Evolutionary conservation across 1,284 basidiomycete species (phyloP), one percentile per base, ranked within the genome.

Genomic region (Inonotus obliquus): DNA sequence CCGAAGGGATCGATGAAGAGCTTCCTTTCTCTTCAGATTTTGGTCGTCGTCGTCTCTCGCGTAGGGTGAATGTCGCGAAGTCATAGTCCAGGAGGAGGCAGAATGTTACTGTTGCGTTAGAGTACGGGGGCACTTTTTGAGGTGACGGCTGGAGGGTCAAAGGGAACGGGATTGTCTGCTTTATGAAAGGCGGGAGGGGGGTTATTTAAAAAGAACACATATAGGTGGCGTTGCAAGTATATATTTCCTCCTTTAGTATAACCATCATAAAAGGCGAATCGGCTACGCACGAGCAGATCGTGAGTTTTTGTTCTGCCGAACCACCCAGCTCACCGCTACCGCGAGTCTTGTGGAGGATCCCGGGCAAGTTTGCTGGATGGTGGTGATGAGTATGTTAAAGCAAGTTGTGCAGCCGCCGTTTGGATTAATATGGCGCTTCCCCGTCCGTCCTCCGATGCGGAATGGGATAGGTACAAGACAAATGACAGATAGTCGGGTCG

Each of bases 161-260:
- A 54, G 52, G 44, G 39, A 21, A n/a, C 19, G 51, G 57, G 48
- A 21, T 25, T 29, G 58, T 63, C 25, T 57, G 37, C 48, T 45
- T 53, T 39, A 37, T 51, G 35, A 54, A 29, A 17, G 29, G 39
- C 27, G n/a, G 51, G 35, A 21, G 44, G 48, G n/a, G 21, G 35
- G 48, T 56, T 56, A 41, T 60, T 60, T 60, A 44, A 60, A 60
- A 49, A 45, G 51, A 32, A 47, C 23, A 29, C 37, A 44, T 39
- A 21, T 59, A 60, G 45, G 62, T 63, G 62, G 62, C 59, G 62
- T 41, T 57, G 62, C 38, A 59, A 58, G 32, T 58, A 53, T 54
- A 57, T 51, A 57, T 53, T 53, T 63, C 48, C 38, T 29, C 47
- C 6, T 57, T 52, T 38, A 41, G 47, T 38, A 32, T 51, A 52